Percentiles rank a stretch among this genome's conserved stretches.
These are phyloP conservation scores for Biscutella laevigata DNA, from an alignment of 441 rosid genomes.

Conservation along the genomic window DNA sequence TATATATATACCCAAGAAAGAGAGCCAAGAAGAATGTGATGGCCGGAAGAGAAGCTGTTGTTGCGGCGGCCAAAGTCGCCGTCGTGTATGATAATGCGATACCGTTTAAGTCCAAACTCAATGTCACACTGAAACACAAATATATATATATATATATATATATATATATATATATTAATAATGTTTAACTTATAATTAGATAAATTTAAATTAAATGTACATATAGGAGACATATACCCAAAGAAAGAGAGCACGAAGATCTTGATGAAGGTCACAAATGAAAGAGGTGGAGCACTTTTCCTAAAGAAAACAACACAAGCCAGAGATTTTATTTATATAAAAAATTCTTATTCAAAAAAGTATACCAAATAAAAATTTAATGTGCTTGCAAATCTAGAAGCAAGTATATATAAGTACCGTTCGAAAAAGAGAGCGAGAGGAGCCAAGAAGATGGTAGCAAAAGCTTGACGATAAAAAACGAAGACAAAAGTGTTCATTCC, in stretches of 20 bases:
- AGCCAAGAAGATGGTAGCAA: constrained; percentile 57
- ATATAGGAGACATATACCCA: constrained; percentile 44
- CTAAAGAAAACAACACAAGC: not conserved
- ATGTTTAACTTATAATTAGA: not conserved
- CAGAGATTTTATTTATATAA: too few relatives aligned
- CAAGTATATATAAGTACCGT: constrained; percentile 48
- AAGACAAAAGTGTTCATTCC: constrained; percentile 85
- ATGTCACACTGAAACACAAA: constrained; percentile 43
- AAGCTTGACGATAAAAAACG: constrained; percentile 76
- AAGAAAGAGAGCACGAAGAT: constrained; percentile 55
- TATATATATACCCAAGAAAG: constrained; percentile 53
- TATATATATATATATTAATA: too few relatives aligned
- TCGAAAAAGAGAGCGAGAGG: constrained; percentile 61
- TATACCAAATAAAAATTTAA: not conserved
- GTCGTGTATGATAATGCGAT: constrained; percentile 66
- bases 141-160: too few relatives aligned
- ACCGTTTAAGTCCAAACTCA: constrained; percentile 55
- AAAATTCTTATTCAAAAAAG: too few relatives aligned
- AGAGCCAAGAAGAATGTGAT: constrained; percentile 84
- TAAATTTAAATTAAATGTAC: too few relatives aligned
- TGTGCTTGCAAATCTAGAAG: not conserved
- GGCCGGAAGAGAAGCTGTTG: constrained; percentile 66
- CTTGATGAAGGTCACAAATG: constrained; percentile 60
- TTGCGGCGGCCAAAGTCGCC: constrained; percentile 75
- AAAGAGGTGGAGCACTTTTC: constrained; percentile 48